Evolutionary conservation across 2,329 filamentous ascomycete species (phyloP).

Genomic region (Arthrobotrys sphaeroides): DNA sequence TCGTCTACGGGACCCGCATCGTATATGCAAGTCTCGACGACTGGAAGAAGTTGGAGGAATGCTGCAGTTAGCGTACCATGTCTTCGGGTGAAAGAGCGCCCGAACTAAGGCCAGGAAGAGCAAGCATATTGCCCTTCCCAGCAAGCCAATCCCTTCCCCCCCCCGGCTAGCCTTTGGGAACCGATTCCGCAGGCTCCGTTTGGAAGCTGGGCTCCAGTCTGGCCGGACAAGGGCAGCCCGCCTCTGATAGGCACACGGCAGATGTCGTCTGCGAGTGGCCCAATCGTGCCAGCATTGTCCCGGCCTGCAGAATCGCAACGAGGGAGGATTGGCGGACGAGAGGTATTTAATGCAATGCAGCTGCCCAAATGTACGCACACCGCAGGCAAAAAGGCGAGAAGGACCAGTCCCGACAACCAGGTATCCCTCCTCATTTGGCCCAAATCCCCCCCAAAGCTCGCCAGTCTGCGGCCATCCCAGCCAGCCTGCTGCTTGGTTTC

Average conservation of each 20-base stretch:
- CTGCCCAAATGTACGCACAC: conserved; percentile 39
- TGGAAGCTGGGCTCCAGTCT: neutral
- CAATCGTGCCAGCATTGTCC: conserved; percentile 9
- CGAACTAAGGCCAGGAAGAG: conserved; percentile 11
- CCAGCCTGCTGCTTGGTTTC: conserved; percentile 1
- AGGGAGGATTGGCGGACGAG: neutral
- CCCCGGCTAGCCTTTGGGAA: conserved; percentile 38
- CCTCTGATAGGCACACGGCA: conserved; percentile 32
- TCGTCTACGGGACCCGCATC: neutral
- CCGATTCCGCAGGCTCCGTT: conserved; percentile 47
- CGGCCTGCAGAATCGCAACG: neutral
- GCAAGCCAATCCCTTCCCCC: conserved; percentile 7
- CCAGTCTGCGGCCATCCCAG: conserved; percentile 15
- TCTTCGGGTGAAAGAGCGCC: conserved; percentile 26
- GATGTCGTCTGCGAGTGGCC: conserved; percentile 26
- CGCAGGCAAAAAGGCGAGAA: conserved; percentile 10
- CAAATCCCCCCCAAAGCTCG: conserved; percentile 21
- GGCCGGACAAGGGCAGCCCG: conserved; percentile 1
- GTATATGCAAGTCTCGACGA: neutral
- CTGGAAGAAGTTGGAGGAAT: conserved; percentile 12
- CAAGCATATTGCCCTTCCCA: conserved; percentile 8
- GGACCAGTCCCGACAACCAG: conserved; percentile 40
- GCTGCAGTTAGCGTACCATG: conserved; percentile 24
- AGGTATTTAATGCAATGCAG: conserved; percentile 54
- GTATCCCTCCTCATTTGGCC: conserved; percentile 43